Conservation (phyloP, 2,329 filamentous ascomycete species). For the Fusarium austroafricanum region DNA sequence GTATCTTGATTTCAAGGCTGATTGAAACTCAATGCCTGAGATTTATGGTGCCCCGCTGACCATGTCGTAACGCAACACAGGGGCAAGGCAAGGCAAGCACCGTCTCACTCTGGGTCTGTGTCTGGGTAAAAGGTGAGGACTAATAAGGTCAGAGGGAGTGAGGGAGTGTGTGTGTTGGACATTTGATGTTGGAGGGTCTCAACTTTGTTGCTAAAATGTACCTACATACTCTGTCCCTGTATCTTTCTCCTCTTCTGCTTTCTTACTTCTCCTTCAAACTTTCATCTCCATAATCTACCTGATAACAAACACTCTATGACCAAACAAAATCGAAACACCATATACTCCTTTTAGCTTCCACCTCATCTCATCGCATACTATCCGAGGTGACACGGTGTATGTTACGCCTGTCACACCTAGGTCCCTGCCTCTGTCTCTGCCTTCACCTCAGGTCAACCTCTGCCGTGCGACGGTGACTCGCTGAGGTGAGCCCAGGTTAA, state of each 20-base stretch:
- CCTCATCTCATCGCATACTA: conserved; percentile 12
- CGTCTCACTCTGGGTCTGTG: background rate
- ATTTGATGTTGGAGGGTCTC: conserved; percentile 11
- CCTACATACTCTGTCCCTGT: background rate
- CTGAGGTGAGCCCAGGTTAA: conserved; percentile 7
- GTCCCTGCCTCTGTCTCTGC: conserved; percentile 17
- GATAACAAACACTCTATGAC: background rate
- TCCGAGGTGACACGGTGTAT: conserved; percentile 29
- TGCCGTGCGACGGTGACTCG: conserved; percentile 30
- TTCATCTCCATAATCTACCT: background rate
- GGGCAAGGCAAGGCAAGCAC: background rate
- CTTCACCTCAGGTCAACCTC: conserved; percentile 21
- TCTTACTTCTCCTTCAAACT: background rate
- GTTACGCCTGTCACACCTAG: background rate
- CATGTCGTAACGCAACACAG: conserved; percentile 5
- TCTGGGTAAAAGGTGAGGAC: background rate
- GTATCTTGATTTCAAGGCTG: conserved; percentile 14
- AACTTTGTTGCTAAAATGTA: conserved; percentile 18
- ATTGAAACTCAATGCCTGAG: background rate
- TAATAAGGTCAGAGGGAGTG: too few relatives aligned
- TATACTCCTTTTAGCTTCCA: conserved; percentile 12
- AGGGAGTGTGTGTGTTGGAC: conserved; percentile 12
- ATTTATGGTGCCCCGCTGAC: conserved; percentile 13
- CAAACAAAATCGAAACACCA: background rate
- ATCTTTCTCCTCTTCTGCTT: background rate